Evolutionary conservation across 495 filamentous ascomycete species (phyloP), one percentile per base, ranked within the genome.

Genomic region (Neurospora discreta): DNA sequence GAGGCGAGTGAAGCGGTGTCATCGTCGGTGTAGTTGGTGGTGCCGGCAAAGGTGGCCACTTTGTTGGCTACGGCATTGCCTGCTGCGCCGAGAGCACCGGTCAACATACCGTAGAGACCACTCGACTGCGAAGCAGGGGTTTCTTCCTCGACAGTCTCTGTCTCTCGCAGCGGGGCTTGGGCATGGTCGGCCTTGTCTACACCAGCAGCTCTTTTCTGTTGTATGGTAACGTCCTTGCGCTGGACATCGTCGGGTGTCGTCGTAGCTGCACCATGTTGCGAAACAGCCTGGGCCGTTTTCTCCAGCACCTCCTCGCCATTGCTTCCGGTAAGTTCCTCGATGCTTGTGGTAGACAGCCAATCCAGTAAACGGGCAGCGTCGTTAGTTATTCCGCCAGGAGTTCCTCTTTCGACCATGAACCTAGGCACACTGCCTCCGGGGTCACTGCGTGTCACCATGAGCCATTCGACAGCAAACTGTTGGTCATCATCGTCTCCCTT

Each of bases 381-480:
- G 33, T 83, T 81, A 18, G 93, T 88, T 73, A 98, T 96, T 23
- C 93, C 91, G 13, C 85, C 87, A 0, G 95, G 95, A 1, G 95
- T 98, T 44, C 92, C 92, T 77, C 93, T 89, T 80, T 98, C 95
- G 26, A 98, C 92, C 90, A 98, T 92, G 82, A 95, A 98, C 38
- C 92, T 87, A 0, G 95, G 95, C 9, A 98, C 94, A 70, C 88
- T 95, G 40, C 95, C 95, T 30, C 95, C 95, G 0, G 95, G 95
- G 75, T 98, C 93, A 79, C 91, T 94, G n/a, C 95, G 85, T 2
- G 95, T 97, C 30, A 98, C 88, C 95, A 98, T 97, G 42, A 97
- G 89, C 95, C 95, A 98, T 80, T 98, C 95, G 16, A 98, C 85
- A 39, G 86, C 85, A 6, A 84, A 81, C 23, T 81, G 81, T 13